phyloP scores from a whole-genome alignment of 139 green algal species.

The Cymbomonas tetramitiformis region DNA sequence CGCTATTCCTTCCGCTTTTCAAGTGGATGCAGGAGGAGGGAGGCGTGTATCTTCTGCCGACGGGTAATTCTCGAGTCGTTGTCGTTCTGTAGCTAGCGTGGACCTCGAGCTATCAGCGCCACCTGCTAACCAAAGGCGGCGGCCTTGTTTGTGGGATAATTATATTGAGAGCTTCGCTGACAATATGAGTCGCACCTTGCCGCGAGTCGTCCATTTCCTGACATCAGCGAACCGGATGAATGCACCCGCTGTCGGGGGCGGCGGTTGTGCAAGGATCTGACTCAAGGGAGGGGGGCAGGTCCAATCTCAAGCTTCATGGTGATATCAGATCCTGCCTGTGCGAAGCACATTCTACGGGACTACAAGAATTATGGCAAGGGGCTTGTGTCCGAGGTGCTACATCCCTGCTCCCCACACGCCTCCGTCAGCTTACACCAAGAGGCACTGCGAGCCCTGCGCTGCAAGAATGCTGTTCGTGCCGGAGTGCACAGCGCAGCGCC shows the following conservation, averaged over 20 bases:
- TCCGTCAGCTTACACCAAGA: too few relatives aligned
- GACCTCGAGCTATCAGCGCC: too few relatives aligned
- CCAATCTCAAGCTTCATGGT: constrained; percentile 75
- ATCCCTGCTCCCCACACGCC: too few relatives aligned
- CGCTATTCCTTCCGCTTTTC: constrained; percentile 63
- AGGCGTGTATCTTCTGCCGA: constrained; percentile 85
- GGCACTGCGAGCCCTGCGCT: too few relatives aligned
- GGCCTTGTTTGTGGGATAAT: too few relatives aligned
- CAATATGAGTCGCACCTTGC: background rate
- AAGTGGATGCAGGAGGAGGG: constrained; percentile 59
- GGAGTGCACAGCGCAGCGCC: too few relatives aligned
- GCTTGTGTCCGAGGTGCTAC: constrained; percentile 77
- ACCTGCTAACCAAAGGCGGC: too few relatives aligned
- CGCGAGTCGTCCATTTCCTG: background rate
- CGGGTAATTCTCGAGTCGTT: too few relatives aligned
- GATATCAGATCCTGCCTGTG: constrained; percentile 69
- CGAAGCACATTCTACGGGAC: constrained; percentile 82
- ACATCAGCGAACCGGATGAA: background rate
- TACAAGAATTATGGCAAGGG: constrained; percentile 75
- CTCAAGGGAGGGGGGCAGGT: too few relatives aligned
- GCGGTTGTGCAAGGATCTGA: constrained; percentile 6
- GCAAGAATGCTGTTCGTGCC: too few relatives aligned
- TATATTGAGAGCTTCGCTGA: too few relatives aligned
- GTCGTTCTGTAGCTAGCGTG: too few relatives aligned
- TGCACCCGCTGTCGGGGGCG: background rate